These are phyloP conservation scores for Globisporangium perplexum DNA, from an alignment of 352 stramenopile species.

Conservation along the genomic window DNA sequence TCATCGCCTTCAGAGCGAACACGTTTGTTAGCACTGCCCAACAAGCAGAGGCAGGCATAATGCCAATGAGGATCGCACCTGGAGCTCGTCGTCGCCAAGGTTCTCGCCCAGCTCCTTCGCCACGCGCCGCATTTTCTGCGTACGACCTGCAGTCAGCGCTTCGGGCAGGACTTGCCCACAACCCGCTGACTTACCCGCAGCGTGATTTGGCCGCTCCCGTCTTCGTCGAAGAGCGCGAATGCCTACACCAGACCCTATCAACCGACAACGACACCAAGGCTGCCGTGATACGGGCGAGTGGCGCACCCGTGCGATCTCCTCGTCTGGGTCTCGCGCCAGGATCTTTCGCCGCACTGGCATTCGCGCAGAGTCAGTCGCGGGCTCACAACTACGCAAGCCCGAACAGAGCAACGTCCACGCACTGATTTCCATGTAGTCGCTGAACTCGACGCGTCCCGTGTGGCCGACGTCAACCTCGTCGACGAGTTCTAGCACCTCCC, in stretches of 20 bases:
- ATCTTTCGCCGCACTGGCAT: slow-evolving; percentile 74
- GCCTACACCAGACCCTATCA: slow-evolving; percentile 35
- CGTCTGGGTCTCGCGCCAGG: slow-evolving; percentile 82
- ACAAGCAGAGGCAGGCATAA: not conserved
- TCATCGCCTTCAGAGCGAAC: slow-evolving; percentile 76
- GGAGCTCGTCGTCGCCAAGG: slow-evolving; percentile 88
- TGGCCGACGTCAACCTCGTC: slow-evolving; percentile 87
- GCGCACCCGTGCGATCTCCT: slow-evolving; percentile 87
- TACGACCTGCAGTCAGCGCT: not conserved
- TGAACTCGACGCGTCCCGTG: slow-evolving; percentile 83
- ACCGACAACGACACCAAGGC: not conserved
- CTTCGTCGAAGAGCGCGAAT: slow-evolving; percentile 94
- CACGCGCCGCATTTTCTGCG: slow-evolving; percentile 89
- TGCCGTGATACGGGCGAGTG: not conserved
- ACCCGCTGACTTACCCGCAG: slow-evolving; percentile 36
- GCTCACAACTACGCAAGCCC: no score
- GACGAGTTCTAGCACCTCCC: slow-evolving; percentile 84
- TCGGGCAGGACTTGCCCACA: not conserved
- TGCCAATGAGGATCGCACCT: slow-evolving; percentile 19
- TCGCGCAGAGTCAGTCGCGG: slow-evolving; percentile 1
- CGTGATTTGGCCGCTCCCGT: slow-evolving; percentile 85
- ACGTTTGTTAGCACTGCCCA: not conserved
- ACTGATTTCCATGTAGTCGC: slow-evolving; percentile 92
- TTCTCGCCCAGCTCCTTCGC: slow-evolving; percentile 92
- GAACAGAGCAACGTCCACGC: no score